Evolutionary conservation across 306 rosid species (phyloP), one percentile per base, ranked within the genome.

Genomic region (Cucumis hystrix): DNA sequence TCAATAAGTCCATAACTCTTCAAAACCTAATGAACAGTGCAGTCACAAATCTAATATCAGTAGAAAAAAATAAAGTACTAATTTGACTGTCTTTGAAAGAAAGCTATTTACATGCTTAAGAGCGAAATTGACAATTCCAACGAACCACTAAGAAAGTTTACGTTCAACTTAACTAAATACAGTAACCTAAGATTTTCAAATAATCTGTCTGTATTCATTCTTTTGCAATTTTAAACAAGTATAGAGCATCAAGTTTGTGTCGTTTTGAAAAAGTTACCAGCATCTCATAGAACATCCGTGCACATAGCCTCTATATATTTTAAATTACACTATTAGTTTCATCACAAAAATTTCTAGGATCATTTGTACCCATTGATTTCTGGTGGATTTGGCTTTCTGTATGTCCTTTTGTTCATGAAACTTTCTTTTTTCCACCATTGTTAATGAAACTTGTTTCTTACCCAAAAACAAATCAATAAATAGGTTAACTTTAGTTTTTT

Each of bases 261-360:
- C 78, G 20, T 20, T 80, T 74, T 56, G 37, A 45, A 80, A 68
- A 70, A 25, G 83, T 87, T 82, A 94, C 98, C 95, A 92, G 79
- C 14, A 81, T 88, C 87, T 88, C 97, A 77, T 67, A 95, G 87
- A 95, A 95, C 99, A 95, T 90, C 5, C 96, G 90, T 68, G 97
- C 95, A 64, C 96, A 85, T 66, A 86, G 71, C n/a, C n/a, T n/a
- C n/a, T 35, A 35, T 28, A 9, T 62, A 14, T 64, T 59, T 18
- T 8, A 16, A 37, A 64, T 35, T 33, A 35, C 6, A 12, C 43
- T 59, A 59, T 11, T 20, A 18, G 30, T 57, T 30, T 61, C 40
- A 61, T 6, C 66, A 28, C 28, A 12, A 9, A 12, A 61, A 61
- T 1, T 61, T 28, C 10, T 39, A 18, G 35, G 14, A 62, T 28